phyloP scores from a whole-genome alignment of 2,329 filamentous ascomycete species.

The Talaromyces atroroseus region DNA sequence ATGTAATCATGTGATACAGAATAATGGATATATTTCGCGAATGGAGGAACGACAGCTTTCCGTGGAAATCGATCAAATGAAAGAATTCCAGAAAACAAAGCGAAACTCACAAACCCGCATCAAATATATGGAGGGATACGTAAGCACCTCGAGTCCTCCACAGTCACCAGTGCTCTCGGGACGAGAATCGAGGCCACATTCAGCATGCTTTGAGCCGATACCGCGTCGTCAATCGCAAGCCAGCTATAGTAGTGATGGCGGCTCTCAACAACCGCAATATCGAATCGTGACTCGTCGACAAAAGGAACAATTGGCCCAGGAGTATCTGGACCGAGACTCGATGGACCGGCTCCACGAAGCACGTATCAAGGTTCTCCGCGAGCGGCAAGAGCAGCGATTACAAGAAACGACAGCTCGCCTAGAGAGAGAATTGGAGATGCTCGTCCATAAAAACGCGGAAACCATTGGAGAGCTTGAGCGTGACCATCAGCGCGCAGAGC shows the following conservation, averaged over 20 bases:
- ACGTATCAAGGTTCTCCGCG: constrained; percentile 44
- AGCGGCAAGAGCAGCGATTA: constrained; percentile 39
- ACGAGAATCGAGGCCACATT: constrained; percentile 13
- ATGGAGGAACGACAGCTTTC: constrained; percentile 42
- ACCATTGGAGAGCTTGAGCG: constrained; percentile 30
- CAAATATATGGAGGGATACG: constrained; percentile 45
- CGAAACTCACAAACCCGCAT: constrained; percentile 39
- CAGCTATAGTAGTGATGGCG: neutral
- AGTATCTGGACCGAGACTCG: constrained; percentile 38
- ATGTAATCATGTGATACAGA: too few relatives aligned
- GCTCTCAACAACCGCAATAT: constrained; percentile 9
- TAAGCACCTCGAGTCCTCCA: constrained; percentile 36
- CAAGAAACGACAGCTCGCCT: constrained; percentile 36
- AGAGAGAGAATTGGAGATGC: constrained; percentile 32
- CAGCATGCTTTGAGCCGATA: constrained; percentile 17
- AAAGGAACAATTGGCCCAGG: constrained; percentile 40
- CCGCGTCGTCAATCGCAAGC: neutral
- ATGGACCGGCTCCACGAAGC: constrained; percentile 41
- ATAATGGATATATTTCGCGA: constrained; percentile 27
- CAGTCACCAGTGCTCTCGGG: constrained; percentile 19
- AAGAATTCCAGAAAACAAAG: constrained; percentile 41
- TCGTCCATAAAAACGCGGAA: constrained; percentile 30
- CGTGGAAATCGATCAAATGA: constrained; percentile 40
- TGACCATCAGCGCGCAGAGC: constrained; percentile 31
- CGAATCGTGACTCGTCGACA: constrained; percentile 38